phyloP scores from a whole-genome alignment of 2,329 filamentous ascomycete species.

The Paecilomyces formosus region DNA sequence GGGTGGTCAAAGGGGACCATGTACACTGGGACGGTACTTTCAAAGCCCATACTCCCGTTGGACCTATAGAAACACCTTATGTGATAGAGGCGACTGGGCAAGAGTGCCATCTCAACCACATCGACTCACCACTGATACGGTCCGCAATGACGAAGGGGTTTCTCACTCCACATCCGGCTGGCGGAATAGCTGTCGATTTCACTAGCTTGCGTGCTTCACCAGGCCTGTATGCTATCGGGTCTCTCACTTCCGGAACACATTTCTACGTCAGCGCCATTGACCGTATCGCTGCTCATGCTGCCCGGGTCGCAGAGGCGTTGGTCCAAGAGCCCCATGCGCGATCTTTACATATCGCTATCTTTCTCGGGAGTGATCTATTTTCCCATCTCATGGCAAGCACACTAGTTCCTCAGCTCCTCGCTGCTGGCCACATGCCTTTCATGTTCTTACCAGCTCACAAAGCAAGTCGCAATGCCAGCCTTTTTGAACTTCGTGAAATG shows the following conservation, averaged over 20 bases:
- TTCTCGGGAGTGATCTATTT: conserved; percentile 4
- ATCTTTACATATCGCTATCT: conserved; percentile 4
- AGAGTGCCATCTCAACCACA: conserved; percentile 3
- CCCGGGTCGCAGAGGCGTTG: conserved; percentile 6
- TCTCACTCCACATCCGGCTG: conserved; percentile 3
- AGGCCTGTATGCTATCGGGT: conserved; percentile 4
- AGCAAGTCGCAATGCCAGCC: background rate
- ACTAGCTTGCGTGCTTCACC: conserved; percentile 3
- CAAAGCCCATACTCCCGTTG: conserved; percentile 1
- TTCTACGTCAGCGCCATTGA: conserved; percentile 7
- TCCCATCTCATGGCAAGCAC: conserved; percentile 5
- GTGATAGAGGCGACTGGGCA: conserved; percentile 6
- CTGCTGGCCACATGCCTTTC: conserved; percentile 7
- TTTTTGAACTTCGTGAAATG: conserved; percentile 2
- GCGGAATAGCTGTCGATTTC: conserved; percentile 6
- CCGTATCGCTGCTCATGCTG: conserved; percentile 5
- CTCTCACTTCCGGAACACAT: conserved; percentile 5
- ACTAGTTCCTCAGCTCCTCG: conserved; percentile 3
- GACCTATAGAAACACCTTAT: conserved; percentile 3
- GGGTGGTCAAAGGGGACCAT: conserved; percentile 2
- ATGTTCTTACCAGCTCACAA: conserved; percentile 4
- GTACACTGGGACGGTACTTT: conserved; percentile 4
- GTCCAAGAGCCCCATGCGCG: conserved; percentile 1
- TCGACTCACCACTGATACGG: conserved; percentile 4
- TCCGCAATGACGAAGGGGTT: conserved; percentile 4